Evolutionary conservation across 129 eudicot genomes (phyloP).

Genomic region (Rutidosis leptorrhynchoides): DNA sequence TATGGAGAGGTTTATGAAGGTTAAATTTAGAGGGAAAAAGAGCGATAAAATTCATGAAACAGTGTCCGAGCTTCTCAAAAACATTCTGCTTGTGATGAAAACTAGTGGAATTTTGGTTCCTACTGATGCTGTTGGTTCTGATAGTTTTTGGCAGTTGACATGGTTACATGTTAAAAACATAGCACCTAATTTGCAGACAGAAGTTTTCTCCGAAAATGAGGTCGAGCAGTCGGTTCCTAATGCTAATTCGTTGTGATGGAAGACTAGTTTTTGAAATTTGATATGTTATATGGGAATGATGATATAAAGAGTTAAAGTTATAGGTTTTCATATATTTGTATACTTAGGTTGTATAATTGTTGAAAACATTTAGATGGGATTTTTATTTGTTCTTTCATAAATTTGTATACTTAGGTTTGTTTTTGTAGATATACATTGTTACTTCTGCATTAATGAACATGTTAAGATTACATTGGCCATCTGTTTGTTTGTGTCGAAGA

Average conservation of each 20-base stretch:
- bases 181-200: constrained; percentile 50
- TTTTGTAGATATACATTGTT: not conserved
- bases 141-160: constrained; percentile 45
- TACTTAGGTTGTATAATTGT: constrained; percentile 21
- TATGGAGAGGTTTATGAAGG: constrained; percentile 57
- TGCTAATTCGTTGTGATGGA: constrained; percentile 14
- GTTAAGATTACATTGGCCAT: not conserved
- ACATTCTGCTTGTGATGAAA: constrained; percentile 57
- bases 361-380: not conserved
- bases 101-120: constrained; percentile 15
- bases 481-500: not conserved
- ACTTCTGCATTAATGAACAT: not conserved
- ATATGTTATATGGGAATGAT: not conserved
- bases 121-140: constrained; percentile 11
- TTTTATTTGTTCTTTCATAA: not conserved
- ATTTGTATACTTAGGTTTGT: not conserved
- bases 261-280: not conserved
- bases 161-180: constrained; percentile 68
- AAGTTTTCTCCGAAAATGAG: constrained; percentile 48
- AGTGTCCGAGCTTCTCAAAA: constrained; percentile 62
- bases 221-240: constrained; percentile 25
- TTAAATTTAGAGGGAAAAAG: constrained; percentile 17
- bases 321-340: constrained; percentile 24
- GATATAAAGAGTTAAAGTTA: constrained; percentile 11
- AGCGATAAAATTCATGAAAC: constrained; percentile 41